A percentile compares a stretch with the other conserved stretches of the same genome.
Evolutionary conservation across 352 stramenopile genomes (phyloP).

Genomic region (Pythium phragmitis): DNA sequence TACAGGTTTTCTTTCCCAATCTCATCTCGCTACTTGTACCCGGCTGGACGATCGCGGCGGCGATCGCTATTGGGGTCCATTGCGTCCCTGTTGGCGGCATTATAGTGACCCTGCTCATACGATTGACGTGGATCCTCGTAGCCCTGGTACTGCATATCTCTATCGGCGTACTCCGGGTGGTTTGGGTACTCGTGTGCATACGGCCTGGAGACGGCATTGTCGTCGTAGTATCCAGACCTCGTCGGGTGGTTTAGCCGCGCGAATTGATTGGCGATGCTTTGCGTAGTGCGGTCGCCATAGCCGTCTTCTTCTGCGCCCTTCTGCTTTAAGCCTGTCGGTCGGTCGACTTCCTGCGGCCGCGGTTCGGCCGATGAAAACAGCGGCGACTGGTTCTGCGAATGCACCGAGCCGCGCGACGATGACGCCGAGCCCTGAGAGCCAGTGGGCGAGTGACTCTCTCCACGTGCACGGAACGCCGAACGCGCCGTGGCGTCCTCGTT

Average conservation of each 20-base stretch:
- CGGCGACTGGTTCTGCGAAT: conserved; percentile 5
- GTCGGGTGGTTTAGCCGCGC: too few species aligned
- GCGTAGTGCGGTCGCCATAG: too few species aligned
- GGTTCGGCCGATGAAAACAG: background rate
- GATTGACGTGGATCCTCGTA: background rate
- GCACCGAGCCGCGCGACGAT: conserved; percentile 6
- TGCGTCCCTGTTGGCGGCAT: too few species aligned
- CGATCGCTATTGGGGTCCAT: too few species aligned
- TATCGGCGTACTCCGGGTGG: background rate
- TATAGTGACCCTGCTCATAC: background rate
- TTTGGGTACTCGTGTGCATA: background rate
- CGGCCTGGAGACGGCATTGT: too few species aligned
- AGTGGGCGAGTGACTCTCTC: conserved; percentile 6
- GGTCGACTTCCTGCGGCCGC: background rate
- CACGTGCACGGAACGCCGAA: background rate
- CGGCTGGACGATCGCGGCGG: too few species aligned
- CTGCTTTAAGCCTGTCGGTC: conserved; percentile 7
- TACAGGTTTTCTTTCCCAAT: background rate
- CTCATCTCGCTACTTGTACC: background rate
- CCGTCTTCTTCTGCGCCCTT: background rate
- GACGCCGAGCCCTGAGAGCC: conserved; percentile 11
- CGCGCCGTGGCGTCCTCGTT: background rate
- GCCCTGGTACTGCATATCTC: background rate
- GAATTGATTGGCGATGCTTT: too few species aligned
- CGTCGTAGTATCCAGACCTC: too few species aligned